Base-by-base conservation (phyloP, 75 land plant species). In the Cryptomeria japonica region DNA sequence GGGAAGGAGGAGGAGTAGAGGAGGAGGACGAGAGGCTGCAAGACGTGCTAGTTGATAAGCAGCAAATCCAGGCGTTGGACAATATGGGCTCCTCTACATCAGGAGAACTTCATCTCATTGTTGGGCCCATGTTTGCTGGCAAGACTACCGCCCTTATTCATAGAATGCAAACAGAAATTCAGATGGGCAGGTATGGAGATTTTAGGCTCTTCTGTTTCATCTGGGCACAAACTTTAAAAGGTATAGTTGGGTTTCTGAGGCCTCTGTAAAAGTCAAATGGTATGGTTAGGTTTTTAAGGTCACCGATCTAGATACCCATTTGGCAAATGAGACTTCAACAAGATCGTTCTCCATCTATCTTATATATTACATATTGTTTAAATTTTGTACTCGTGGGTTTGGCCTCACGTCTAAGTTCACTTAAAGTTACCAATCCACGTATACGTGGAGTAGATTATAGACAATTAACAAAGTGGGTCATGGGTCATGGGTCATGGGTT, bases 111-210 rank as follows among this genome's bases (percentile, higher is more conserved):
- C 99, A 97, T 73, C 91, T 96, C 44, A 97, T 97, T n/a, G 38
- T 96, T 0, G 99, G 99, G 11, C 99, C 99, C 38, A 97, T 97
- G 99, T 97, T 97, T 80, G 99, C 99, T n/a, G 99, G 99, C 49
- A 97, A 97, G 89, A 97, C 98, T 85, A 97, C 99, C 6, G 95
- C 94, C 2, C 90, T 96, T 14, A 93, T 97, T 46, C 92, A 93
- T 18, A 90, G 95, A 56, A 84, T 96, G 78, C 93, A 87, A 84
- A 88, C 89, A 19, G 96, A 95, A 87, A 82, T 58, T 25, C 88
- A 83, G 61, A 90, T 38, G 88, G 96, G 96, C 83, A 95, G 99
- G 98, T 96, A 49, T 49, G 87, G 1, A 25, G 19, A 28, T 7
- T 58, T 64, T 64, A 64, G n/a, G 70, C n/a, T 64, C n/a, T 64